A percentile compares a stretch with the other conserved stretches of the same genome.
phyloP scores from a whole-genome alignment of 352 stramenopile genomes.

The Phytophthora crassamura region DNA sequence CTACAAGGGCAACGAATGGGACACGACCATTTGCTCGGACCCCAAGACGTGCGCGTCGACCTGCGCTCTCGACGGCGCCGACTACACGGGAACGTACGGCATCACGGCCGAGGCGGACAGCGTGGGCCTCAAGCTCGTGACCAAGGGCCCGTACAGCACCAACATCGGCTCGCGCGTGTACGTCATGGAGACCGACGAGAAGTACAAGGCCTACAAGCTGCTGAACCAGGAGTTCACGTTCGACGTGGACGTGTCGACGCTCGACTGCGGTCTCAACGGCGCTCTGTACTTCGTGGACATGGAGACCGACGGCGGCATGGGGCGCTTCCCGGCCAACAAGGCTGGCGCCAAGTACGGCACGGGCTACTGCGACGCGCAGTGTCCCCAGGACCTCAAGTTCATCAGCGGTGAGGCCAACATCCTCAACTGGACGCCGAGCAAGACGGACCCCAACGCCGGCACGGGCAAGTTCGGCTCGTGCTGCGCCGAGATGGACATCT shows the following conservation, averaged over 20 bases:
- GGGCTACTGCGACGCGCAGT: conserved; percentile 77
- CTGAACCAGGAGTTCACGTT: conserved; percentile 73
- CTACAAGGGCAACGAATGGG: conserved; percentile 59
- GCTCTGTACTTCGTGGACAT: conserved; percentile 75
- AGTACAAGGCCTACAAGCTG: conserved; percentile 59
- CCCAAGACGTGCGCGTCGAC: conserved; percentile 47
- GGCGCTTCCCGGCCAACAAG: conserved; percentile 21
- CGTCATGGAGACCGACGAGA: conserved; percentile 37
- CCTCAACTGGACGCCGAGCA: conserved; percentile 45
- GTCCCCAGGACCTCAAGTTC: conserved; percentile 64
- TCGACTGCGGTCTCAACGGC: conserved; percentile 62
- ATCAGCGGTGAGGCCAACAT: conserved; percentile 69
- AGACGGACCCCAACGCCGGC: conserved; percentile 46
- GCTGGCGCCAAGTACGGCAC: conserved; percentile 30
- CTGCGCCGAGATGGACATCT: conserved; percentile 69
- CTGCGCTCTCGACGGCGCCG: conserved; percentile 57
- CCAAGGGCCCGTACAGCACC: conserved; percentile 48
- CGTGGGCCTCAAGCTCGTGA: conserved; percentile 58
- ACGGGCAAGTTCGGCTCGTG: conserved; percentile 52
- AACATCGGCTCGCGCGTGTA: conserved; percentile 68
- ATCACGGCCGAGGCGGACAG: conserved; percentile 36
- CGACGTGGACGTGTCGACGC: conserved; percentile 61
- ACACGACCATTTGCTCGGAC: conserved; percentile 50
- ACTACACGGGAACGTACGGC: conserved; percentile 65
- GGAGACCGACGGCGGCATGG: conserved; percentile 52